phyloP scores from a whole-genome alignment of 176 grass and related monocot genomes.

The Zoysia japonica region DNA sequence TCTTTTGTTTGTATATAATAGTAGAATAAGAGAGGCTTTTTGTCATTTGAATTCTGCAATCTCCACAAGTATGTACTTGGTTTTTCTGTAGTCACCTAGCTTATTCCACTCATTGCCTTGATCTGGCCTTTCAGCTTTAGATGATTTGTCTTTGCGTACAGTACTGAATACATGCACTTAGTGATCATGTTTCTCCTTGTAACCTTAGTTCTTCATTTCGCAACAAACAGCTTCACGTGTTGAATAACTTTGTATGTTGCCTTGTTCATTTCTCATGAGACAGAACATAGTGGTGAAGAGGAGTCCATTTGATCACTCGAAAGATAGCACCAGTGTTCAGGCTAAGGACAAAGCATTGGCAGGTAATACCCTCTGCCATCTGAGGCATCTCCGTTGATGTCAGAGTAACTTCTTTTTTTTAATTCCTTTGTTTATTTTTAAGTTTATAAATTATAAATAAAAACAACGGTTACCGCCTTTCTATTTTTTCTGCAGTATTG shows the following conservation, averaged over 20 bases:
- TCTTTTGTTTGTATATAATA: slow-evolving; percentile 27
- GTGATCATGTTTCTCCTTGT: background rate
- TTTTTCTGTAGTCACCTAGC: slow-evolving; percentile 16
- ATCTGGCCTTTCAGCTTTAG: slow-evolving; percentile 15
- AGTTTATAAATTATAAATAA: background rate
- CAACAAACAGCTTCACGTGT: background rate
- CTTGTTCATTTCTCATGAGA: slow-evolving; percentile 47
- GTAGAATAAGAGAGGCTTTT: background rate
- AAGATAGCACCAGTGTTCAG: slow-evolving; percentile 34
- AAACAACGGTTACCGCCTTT: background rate
- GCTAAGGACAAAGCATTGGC: slow-evolving; percentile 40
- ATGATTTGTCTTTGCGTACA: background rate
- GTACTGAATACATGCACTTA: background rate
- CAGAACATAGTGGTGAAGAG: slow-evolving; percentile 60
- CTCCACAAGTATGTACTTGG: background rate
- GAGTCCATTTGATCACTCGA: slow-evolving; percentile 24
- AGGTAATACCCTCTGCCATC: slow-evolving; percentile 46
- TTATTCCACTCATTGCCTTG: slow-evolving; percentile 7
- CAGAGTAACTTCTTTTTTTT: background rate
- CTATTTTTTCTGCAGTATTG: background rate
- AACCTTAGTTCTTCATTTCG: slow-evolving; percentile 3
- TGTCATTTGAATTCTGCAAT: slow-evolving; percentile 2
- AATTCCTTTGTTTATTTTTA: background rate
- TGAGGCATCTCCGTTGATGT: slow-evolving; percentile 11
- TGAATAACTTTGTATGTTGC: slow-evolving; percentile 20